phyloP scores from a whole-genome alignment of 208 protist genomes.

The Acanthamoeba sp. region DNA sequence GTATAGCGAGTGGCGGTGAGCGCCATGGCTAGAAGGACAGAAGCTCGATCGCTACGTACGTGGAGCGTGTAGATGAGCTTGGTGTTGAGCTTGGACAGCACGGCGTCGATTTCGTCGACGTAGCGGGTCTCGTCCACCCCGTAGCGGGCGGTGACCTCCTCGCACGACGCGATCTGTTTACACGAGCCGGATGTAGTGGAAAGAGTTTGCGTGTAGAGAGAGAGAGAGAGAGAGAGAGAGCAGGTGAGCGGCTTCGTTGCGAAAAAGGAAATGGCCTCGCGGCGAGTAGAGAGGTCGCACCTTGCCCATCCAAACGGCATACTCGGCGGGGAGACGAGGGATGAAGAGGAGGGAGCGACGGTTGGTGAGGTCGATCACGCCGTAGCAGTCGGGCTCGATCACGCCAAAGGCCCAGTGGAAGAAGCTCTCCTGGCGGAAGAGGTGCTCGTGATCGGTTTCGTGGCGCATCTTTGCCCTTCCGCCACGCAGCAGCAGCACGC shows the following conservation, averaged over 20 bases:
- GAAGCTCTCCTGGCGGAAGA: slow-evolving; percentile 83
- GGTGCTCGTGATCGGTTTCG: slow-evolving; percentile 79
- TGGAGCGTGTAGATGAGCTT: slow-evolving; percentile 36
- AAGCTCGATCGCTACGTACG: slow-evolving; percentile 6
- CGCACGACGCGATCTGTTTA: background rate
- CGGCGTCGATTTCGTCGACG: slow-evolving; percentile 19
- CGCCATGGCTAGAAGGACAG: background rate
- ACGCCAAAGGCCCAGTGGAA: slow-evolving; percentile 83
- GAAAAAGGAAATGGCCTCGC: no score
- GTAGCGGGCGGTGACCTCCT: background rate
- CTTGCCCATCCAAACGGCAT: slow-evolving; percentile 79
- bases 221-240: background rate
- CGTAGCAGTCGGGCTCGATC: slow-evolving; percentile 73
- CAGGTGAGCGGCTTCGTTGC: background rate
- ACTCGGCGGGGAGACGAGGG: slow-evolving; percentile 49
- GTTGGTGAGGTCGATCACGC: slow-evolving; percentile 67
- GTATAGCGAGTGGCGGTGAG: no score
- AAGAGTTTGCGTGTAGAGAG: no score
- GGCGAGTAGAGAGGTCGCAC: no score
- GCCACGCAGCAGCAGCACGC: slow-evolving; percentile 71
- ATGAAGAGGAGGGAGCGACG: slow-evolving; percentile 75
- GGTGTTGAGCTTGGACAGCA: background rate
- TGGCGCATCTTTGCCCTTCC: slow-evolving; percentile 27
- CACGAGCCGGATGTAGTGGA: no score
- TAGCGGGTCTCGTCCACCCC: slow-evolving; percentile 4